Conservation (phyloP, 192 early-diverging fungal genomes). For the Backusella tarrabulga region DNA sequence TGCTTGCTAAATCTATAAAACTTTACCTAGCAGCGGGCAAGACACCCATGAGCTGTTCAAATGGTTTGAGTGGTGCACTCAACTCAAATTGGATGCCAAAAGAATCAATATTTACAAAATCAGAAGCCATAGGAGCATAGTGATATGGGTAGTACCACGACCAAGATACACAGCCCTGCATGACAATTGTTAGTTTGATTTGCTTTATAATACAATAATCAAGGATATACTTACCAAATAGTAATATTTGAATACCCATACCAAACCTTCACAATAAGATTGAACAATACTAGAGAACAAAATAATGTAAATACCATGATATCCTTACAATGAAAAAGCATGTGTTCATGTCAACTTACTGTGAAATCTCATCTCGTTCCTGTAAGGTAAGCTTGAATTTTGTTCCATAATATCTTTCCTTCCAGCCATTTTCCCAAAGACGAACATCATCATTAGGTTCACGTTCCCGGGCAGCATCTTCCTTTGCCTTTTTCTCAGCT, state of each 20-base stretch:
- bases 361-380: constrained; percentile 51
- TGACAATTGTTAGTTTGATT: not conserved
- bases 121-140: constrained; percentile 87
- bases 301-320: not conserved
- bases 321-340: not conserved
- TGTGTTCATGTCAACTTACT: constrained; percentile 38
- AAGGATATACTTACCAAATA: constrained; percentile 56
- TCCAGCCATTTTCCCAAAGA: constrained; percentile 79
- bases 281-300: constrained; percentile 49
- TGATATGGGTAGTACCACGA: constrained; percentile 98
- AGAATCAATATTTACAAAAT: constrained; percentile 74
- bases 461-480: constrained; percentile 57
- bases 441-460: constrained; percentile 56
- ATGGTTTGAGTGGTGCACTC: constrained; percentile 83
- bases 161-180: constrained; percentile 87
- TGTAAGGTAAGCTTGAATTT: constrained; percentile 66
- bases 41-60: constrained; percentile 98
- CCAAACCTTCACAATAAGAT: constrained; percentile 91
- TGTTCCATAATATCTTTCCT: constrained; percentile 66
- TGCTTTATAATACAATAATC: not conserved
- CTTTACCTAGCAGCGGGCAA: constrained; percentile 72
- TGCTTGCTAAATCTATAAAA: not conserved
- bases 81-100: constrained; percentile 80
- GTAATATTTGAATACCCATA: constrained; percentile 97
- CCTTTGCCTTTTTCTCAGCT: constrained; percentile 56